Percentiles rank a stretch among this genome's conserved stretches.
phyloP scores from a whole-genome alignment of 1,284 basidiomycete species.

The Earliella scabrosa region DNA sequence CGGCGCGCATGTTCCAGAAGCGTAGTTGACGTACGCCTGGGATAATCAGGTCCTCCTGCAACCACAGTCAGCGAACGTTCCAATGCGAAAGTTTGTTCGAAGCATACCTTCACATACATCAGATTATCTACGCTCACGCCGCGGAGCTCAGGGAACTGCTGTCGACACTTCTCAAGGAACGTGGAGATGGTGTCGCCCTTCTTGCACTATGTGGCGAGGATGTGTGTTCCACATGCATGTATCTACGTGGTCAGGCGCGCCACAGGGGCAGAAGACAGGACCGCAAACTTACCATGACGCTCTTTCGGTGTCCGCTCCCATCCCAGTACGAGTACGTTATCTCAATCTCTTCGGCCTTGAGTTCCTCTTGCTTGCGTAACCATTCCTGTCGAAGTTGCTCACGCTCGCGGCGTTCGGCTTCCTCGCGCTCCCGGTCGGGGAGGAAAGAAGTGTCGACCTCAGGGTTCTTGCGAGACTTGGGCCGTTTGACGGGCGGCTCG shows the following conservation, averaged over 20 bases:
- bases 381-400: slow-evolving; percentile 92
- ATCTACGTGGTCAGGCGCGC: slow-evolving; percentile 34
- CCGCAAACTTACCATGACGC: slow-evolving; percentile 72
- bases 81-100: background rate
- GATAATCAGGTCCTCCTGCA: slow-evolving; percentile 92
- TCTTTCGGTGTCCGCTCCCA: slow-evolving; percentile 95
- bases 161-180: slow-evolving; percentile 93
- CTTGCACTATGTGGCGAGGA: slow-evolving; percentile 72
- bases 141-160: slow-evolving; percentile 91
- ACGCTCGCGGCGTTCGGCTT: slow-evolving; percentile 85
- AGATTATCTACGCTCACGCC: slow-evolving; percentile 93
- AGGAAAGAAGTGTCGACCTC: slow-evolving; percentile 98
- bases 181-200: slow-evolving; percentile 93
- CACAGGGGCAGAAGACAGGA: background rate
- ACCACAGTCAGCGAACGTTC: slow-evolving; percentile 6
- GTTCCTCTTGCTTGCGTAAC: slow-evolving; percentile 86
- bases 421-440: slow-evolving; percentile 95
- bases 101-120: slow-evolving; percentile 94
- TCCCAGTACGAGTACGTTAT: slow-evolving; percentile 98
- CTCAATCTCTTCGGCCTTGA: slow-evolving; percentile 90
- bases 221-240: slow-evolving; percentile 22
- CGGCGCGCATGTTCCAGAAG: slow-evolving; percentile 10
- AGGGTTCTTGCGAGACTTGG: slow-evolving; percentile 93
- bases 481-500: slow-evolving; percentile 63
- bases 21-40: slow-evolving; percentile 70